Percentiles rank a stretch among this genome's conserved stretches.
These are phyloP conservation scores for Castanea sativa DNA, from an alignment of 306 rosid genomes.

Conservation along the genomic window DNA sequence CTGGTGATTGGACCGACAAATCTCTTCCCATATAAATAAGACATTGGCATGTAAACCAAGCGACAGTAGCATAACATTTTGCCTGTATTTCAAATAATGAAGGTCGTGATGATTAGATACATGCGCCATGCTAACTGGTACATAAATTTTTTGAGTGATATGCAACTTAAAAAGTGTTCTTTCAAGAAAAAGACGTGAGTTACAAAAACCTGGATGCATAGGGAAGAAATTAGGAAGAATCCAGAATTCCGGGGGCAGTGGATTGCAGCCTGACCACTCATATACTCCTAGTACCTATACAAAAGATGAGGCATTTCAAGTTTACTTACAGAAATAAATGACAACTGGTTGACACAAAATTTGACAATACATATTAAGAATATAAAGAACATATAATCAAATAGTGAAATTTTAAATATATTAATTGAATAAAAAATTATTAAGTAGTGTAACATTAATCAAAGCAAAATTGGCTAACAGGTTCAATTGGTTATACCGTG, in stretches of 20 bases:
- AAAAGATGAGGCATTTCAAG: neutral
- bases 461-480: too few species aligned
- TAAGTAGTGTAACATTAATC: too few species aligned
- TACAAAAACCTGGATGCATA: slow-evolving; percentile 52
- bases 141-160: too few species aligned
- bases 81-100: slow-evolving; percentile 30
- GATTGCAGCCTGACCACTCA: slow-evolving; percentile 76
- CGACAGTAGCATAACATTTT: slow-evolving; percentile 69
- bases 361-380: too few species aligned
- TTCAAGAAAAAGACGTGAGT: neutral
- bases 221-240: slow-evolving; percentile 48
- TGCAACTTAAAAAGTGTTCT: neutral
- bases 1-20: slow-evolving; percentile 59
- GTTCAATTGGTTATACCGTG: slow-evolving; percentile 24
- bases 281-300: slow-evolving; percentile 53
- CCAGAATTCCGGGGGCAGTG: slow-evolving; percentile 79
- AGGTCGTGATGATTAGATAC: too few species aligned
- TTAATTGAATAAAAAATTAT: too few species aligned
- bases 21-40: slow-evolving; percentile 66
- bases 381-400: too few species aligned
- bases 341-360: too few species aligned
- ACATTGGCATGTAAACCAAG: slow-evolving; percentile 74
- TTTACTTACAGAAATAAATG: neutral
- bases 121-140: too few species aligned
- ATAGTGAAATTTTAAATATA: too few species aligned